These are phyloP conservation scores for Irpex lacteus DNA, from an alignment of 1,284 basidiomycete genomes.

Conservation along the genomic window DNA sequence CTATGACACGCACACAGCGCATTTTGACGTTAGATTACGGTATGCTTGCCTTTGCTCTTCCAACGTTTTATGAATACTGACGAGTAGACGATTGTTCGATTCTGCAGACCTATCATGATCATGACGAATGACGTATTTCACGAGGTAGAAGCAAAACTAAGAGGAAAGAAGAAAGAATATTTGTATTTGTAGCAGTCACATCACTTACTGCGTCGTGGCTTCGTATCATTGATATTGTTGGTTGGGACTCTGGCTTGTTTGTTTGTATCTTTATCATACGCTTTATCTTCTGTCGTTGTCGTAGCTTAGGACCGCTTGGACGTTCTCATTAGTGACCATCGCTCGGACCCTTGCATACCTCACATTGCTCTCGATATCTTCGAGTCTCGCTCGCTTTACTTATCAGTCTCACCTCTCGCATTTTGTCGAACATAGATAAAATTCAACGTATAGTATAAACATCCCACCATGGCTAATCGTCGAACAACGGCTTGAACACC, in stretches of 20 bases:
- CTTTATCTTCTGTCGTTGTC: background rate
- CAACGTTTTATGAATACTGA: background rate
- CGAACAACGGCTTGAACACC: conserved; percentile 64
- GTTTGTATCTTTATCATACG: background rate
- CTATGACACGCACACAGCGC: background rate
- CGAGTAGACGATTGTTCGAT: background rate
- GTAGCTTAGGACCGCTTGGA: background rate
- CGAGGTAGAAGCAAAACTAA: background rate
- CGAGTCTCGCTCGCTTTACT: too few species aligned
- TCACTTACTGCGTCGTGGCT: too few species aligned
- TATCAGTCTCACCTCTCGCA: background rate
- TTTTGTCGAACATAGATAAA: background rate
- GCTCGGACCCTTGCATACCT: too few species aligned
- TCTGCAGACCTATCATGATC: background rate
- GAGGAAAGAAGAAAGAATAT: background rate
- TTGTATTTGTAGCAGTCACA: background rate
- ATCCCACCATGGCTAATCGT: conserved; percentile 48
- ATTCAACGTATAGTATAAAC: conserved; percentile 12
- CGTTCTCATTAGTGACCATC: background rate
- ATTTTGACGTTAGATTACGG: background rate
- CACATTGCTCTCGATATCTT: too few species aligned
- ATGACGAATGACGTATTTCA: background rate
- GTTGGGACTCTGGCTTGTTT: background rate
- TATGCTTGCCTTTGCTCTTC: background rate
- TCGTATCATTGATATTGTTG: background rate